These are phyloP conservation scores for Cocos nucifera DNA, from an alignment of 176 grass and related monocot genomes.

Conservation along the genomic window DNA sequence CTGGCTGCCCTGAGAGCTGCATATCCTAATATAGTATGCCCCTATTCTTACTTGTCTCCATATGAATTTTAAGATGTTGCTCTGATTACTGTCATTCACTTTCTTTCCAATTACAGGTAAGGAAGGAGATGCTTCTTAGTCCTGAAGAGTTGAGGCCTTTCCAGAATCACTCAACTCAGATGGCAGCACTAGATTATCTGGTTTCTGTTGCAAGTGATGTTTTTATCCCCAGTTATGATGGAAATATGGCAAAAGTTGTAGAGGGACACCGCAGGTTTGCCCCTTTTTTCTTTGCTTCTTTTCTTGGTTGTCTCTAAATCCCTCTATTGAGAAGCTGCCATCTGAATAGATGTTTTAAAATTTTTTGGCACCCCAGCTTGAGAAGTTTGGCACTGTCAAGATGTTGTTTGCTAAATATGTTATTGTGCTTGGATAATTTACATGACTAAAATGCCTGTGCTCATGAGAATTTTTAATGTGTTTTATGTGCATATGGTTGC, in stretches of 20 bases:
- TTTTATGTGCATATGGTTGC: too few species aligned
- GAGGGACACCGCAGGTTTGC: constrained; percentile 87
- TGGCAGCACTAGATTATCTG: constrained; percentile 95
- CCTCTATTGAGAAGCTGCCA: too few species aligned
- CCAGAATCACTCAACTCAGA: constrained; percentile 83
- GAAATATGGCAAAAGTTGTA: constrained; percentile 98
- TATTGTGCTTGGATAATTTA: too few species aligned
- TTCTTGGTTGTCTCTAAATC: too few species aligned
- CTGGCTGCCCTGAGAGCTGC: constrained; percentile 51
- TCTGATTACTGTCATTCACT: constrained; percentile 23
- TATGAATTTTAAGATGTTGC: background rate
- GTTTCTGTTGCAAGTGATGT: constrained; percentile 83
- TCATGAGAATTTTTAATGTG: too few species aligned
- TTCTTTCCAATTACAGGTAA: constrained; percentile 46
- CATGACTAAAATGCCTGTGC: too few species aligned
- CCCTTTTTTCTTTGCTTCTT: background rate
- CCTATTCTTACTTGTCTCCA: constrained; percentile 3
- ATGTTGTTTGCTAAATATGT: too few species aligned
- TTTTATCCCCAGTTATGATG: constrained; percentile 95
- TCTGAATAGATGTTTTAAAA: too few species aligned
- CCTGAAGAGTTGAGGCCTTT: constrained; percentile 73
- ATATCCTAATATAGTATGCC: constrained; percentile 74
- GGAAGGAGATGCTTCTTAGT: constrained; percentile 88
- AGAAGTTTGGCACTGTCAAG: too few species aligned
- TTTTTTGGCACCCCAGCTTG: too few species aligned